Evolutionary conservation across 306 rosid genomes (phyloP), one percentile per base, ranked within the genome.

Genomic region (Astragalus membranaceus): DNA sequence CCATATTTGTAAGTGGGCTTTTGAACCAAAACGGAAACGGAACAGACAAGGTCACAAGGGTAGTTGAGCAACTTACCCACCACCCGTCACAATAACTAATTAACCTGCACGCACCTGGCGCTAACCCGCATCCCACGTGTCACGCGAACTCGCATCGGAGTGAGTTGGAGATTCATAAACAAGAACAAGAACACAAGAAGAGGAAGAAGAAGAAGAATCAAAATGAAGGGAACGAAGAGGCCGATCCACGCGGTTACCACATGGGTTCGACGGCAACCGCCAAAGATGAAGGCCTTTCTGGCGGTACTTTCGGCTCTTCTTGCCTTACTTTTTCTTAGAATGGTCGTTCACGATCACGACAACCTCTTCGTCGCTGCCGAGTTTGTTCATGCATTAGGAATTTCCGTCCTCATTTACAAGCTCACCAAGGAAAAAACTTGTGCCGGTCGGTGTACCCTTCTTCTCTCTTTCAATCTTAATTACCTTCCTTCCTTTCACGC

Each of bases 231-330:
- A 62, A 68, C 75, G 26, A 89, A 62, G 62, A 80, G 71, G 41
- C 61, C 84, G 46, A 83, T 87, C 79, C 85, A 81, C 30, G 79
- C 83, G n/a, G 56, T 89, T 0, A 59, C 84, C 12, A 68, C 81
- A 62, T 89, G 92, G 96, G 54, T 84, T 47, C 78, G 88, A 4
- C 83, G 84, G 64, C 92, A 86, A 65, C 92, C 96, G 5, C 96
- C 92, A 6, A 86, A 78, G 78, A 70, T 77, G 48, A 89, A 83
- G 80, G 89, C 70, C 10, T 82, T 89, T 72, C 70, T 89, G 3
- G 89, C 81, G 1, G 72, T 83, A 14, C 57, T 75, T 39, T 73
- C 76, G 0, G 83, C 77, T 13, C 39, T 89, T 7, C 20, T 49
- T 1, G 84, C 92, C 6, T 71, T 85, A 56, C 58, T 83, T 48